Conservation (phyloP, 1,284 basidiomycete genomes). For the Boletellus sp. region DNA sequence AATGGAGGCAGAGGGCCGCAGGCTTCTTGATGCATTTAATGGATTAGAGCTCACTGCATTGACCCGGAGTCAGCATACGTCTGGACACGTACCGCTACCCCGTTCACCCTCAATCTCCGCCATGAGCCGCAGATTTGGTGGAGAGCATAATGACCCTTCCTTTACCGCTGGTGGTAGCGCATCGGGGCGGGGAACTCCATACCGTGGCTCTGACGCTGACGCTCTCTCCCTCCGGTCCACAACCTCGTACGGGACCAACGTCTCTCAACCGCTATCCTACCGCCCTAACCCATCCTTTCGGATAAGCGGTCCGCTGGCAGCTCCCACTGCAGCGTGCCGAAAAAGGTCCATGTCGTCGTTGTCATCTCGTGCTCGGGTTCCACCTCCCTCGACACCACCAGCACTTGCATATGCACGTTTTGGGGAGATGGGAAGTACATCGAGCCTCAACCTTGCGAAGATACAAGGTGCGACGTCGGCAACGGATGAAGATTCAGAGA, state of each 20-base stretch:
- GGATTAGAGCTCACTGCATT: conserved; percentile 67
- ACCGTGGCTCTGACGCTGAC: conserved; percentile 29
- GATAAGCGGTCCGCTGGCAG: conserved; percentile 11
- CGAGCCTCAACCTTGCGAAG: conserved; percentile 44
- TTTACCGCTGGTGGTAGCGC: conserved; percentile 23
- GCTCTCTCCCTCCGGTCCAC: conserved; percentile 30
- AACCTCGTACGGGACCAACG: conserved; percentile 31
- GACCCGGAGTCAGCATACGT: conserved; percentile 47
- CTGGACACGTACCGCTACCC: conserved; percentile 24
- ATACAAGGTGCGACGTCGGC: conserved; percentile 49
- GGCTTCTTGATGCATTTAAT: conserved; percentile 71
- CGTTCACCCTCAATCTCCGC: conserved; percentile 31
- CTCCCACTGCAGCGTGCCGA: conserved; percentile 29
- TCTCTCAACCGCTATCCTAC: conserved; percentile 34
- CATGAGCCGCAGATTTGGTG: conserved; percentile 25
- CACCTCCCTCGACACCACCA: conserved; percentile 16
- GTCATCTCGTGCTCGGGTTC: conserved; percentile 38
- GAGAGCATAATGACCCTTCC: conserved; percentile 27
- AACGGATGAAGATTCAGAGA: conserved; percentile 36
- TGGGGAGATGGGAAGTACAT: conserved; percentile 39
- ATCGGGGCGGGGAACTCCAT: conserved; percentile 31
- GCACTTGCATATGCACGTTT: conserved; percentile 21
- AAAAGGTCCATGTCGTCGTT: conserved; percentile 51
- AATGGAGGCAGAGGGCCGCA: conserved; percentile 63
- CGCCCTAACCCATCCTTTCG: conserved; percentile 29